These are phyloP conservation scores for Metschnikowia chrysomelidarum DNA, from an alignment of 805 yeast species.

Conservation along the genomic window DNA sequence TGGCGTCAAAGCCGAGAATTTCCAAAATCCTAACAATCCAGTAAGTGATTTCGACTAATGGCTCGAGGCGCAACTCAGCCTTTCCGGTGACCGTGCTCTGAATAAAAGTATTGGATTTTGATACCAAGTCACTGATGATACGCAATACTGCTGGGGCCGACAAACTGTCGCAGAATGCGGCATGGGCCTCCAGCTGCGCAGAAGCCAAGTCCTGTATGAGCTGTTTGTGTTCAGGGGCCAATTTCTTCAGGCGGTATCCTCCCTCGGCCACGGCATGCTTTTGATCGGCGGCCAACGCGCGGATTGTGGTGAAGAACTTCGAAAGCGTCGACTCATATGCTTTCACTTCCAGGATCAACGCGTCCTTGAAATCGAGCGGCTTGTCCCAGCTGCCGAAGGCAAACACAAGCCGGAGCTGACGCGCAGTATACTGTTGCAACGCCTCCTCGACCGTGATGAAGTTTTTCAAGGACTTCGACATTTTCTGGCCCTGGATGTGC, in stretches of 20 bases:
- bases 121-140: conserved; percentile 63
- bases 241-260: conserved; percentile 54
- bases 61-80: conserved; percentile 57
- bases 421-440: conserved; percentile 59
- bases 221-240: conserved; percentile 52
- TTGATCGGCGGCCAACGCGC: conserved; percentile 74
- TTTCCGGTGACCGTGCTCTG: conserved; percentile 42
- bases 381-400: conserved; percentile 91
- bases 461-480: conserved; percentile 94
- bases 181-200: conserved; percentile 62
- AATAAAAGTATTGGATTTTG: conserved; percentile 71
- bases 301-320: conserved; percentile 83
- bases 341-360: conserved; percentile 72
- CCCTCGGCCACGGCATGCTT: conserved; percentile 43
- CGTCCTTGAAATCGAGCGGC: conserved; percentile 87
- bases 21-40: conserved; percentile 71
- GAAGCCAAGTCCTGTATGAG: conserved; percentile 48
- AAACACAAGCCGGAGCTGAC: conserved; percentile 89
- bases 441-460: conserved; percentile 95
- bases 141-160: conserved; percentile 75
- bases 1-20: conserved; percentile 72
- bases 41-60: conserved; percentile 57
- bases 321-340: conserved; percentile 70
- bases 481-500: conserved; percentile 97
- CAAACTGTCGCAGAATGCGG: conserved; percentile 85